Base-by-base conservation (phyloP, 768 basidiomycete genomes). In the Suillus spraguei region DNA sequence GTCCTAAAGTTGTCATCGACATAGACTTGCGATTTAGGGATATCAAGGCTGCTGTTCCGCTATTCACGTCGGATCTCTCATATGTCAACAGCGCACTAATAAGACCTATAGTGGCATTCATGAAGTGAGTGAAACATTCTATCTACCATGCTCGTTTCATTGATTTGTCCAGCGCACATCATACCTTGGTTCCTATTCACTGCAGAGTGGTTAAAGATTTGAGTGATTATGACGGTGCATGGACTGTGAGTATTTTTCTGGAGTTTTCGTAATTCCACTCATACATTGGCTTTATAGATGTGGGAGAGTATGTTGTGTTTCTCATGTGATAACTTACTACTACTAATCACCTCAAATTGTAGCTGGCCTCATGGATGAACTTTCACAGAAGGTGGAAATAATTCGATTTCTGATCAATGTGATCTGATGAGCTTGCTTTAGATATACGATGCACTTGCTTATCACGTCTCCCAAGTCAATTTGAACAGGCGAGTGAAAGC, bases 21-120 rank as follows among this genome's bases (percentile, higher is more conserved):
- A 92, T 99, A 66, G 97, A 99, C 78, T 72, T 99, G 67, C 80
- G 97, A 64, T 98, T 99, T 77, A 83, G 95, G 56, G 97, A 99
- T 76, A 72, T 99, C 72, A 98, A 98, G 77, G 96, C 97, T 46
- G 91, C 87, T 28, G 93, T 99, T 14, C 97, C 97, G 1, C 84
- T 97, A 59, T 98, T 96, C 78, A 88, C 94, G 38, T 83, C 82
- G 52, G 93, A 97, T 71, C 74, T 99, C 63, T 92, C 92, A 50
- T 94, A 97, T 70, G 90, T 93, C 65, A 97, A 97, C 70, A 92
- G 89, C 70, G 97, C 97, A 24, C 79, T 99, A 32, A 90, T 97
- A 54, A 76, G 97, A 69, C 97, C 97, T 4, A 98, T 99, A 66
- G 97, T 99, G 17, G 97, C 95, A 1, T 99, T 99, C 73, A 96